A percentile compares a stretch with the other conserved stretches of the same genome.
Evolutionary conservation across 1,139 yeast genomes (phyloP).

Genomic region (Pichia sp.): DNA sequence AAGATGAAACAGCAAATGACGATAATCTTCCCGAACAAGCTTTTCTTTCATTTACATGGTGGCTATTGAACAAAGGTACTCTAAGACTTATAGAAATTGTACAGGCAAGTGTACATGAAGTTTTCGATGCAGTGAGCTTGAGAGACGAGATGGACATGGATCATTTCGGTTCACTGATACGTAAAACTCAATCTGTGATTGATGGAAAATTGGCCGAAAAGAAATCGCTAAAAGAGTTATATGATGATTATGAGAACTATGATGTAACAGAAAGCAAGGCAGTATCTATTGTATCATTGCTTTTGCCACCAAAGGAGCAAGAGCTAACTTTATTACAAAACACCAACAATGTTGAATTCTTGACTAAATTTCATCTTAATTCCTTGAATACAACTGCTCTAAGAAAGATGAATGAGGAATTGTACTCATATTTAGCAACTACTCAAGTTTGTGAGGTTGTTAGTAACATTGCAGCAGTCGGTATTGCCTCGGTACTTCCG

Average conservation of each 20-base stretch:
- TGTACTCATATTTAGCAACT: slow-evolving; percentile 38
- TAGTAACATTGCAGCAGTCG: slow-evolving; percentile 38
- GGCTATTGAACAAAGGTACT: slow-evolving; percentile 90
- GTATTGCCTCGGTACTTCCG: slow-evolving; percentile 41
- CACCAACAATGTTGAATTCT: slow-evolving; percentile 30
- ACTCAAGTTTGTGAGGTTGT: slow-evolving; percentile 28
- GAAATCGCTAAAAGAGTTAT: not conserved
- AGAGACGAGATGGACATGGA: slow-evolving; percentile 59
- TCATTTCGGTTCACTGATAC: slow-evolving; percentile 48
- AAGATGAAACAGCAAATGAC: slow-evolving; percentile 33
- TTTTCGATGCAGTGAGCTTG: slow-evolving; percentile 61
- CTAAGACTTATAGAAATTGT: slow-evolving; percentile 46
- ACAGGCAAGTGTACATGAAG: slow-evolving; percentile 49
- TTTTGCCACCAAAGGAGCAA: slow-evolving; percentile 34
- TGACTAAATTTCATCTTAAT: slow-evolving; percentile 24
- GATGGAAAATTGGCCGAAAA: slow-evolving; percentile 9
- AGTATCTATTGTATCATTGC: slow-evolving; percentile 15
- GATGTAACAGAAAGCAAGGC: not conserved
- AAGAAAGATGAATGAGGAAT: slow-evolving; percentile 39
- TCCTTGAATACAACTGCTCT: slow-evolving; percentile 21
- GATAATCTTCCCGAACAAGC: slow-evolving; percentile 58
- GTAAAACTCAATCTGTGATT: slow-evolving; percentile 35
- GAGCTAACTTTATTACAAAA: slow-evolving; percentile 35
- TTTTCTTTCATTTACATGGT: slow-evolving; percentile 85
- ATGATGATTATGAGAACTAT: not conserved